Evolutionary conservation across 1,284 basidiomycete species (phyloP), one percentile per base, ranked within the genome.

Genomic region (Moesziomyces parantarcticus): DNA sequence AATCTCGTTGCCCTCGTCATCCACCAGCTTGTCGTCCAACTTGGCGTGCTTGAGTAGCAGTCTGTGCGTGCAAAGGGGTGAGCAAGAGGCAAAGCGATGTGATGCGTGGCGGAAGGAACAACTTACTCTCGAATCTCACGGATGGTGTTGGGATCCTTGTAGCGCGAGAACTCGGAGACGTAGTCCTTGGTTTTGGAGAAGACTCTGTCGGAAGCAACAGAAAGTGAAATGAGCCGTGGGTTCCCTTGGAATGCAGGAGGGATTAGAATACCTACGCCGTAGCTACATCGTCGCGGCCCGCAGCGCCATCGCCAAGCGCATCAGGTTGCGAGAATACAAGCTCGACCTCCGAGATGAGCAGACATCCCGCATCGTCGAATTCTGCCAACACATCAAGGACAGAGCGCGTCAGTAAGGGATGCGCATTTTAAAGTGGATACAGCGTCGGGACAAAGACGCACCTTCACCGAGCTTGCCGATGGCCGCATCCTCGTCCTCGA

Each of bases 171-270:
- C 10, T 90, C 92, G 82, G 91, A 91, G 68, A 95, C 93, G 81
- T 95, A 95, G 75, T 94, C 93, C 48, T 92, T 86, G 0, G 94
- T 94, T 84, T 96, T 95, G 84, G 92, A 93, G 83, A 92, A 94
- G 14, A 96, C 92, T 41, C 93, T 93, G 73, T 8, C 3, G 16
- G 20, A 22, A 23, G 21, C 32, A 41, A n/a, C 32, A 10, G n/a
- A 16, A 50, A 9, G 29, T 32, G 32, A 34, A n/a, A n/a, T n/a
- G n/a, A n/a, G n/a, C n/a, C n/a, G n/a, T n/a, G n/a, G n/a, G n/a
- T n/a, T n/a, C n/a, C n/a, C n/a, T n/a, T n/a, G n/a, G n/a, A n/a
- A n/a, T n/a, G n/a, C n/a, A n/a, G n/a, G n/a, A n/a, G n/a, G n/a
- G n/a, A n/a, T 5, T 5, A 18, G 42, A 39, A 5, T 40, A 68